Evolutionary conservation across 352 stramenopile genomes (phyloP), one percentile per base, ranked within the genome.

Genomic region (Phytophthora citricola): DNA sequence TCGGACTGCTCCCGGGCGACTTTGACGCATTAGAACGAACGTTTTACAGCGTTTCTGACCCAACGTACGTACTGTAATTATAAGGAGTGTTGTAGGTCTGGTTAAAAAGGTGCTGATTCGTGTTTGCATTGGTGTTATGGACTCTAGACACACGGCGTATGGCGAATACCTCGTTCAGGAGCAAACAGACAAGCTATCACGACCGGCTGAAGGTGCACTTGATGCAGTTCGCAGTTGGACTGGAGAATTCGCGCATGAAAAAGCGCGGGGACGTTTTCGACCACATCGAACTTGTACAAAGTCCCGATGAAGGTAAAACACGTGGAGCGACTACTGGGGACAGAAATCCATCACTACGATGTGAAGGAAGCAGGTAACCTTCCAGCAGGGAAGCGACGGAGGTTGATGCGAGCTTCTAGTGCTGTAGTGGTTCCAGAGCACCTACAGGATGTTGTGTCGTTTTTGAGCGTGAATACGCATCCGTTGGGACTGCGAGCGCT

Each of bases 391-490:
- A 70, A 39, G 20, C 64, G 46, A 3, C 61, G 72, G 17, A 76
- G 76, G 5, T 43, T 93, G 24, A 51, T 93, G 44, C 76, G 81
- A 10, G 81, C 82, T 1, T 44, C 66, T 6, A 53, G 43, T 24
- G 44, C 63, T 2, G 49, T 90, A 14, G 36, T 32, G 2, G 59
- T 93, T 4, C 85, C 85, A 0, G 46, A 48, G 0, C 65, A 90
- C 41, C 44, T 91, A 15, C 49, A 78, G 5, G 45, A 55, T 8
- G 39, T 76, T 39, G 76, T 94, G 26, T 76, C 83, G 26, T 94
- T 87, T 65, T 47, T 94, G 36, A 94, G 76, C 54, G 63, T 91
- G 8, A 94, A 91, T 56, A 74, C 80, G 20, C 81, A 92, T 26
- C 85, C 85, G 11, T 48, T 94, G 11, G 56, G 69, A 8, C 67